Base-by-base conservation (phyloP, 768 basidiomycete genomes). In the Cantharellus anzutake region DNA sequence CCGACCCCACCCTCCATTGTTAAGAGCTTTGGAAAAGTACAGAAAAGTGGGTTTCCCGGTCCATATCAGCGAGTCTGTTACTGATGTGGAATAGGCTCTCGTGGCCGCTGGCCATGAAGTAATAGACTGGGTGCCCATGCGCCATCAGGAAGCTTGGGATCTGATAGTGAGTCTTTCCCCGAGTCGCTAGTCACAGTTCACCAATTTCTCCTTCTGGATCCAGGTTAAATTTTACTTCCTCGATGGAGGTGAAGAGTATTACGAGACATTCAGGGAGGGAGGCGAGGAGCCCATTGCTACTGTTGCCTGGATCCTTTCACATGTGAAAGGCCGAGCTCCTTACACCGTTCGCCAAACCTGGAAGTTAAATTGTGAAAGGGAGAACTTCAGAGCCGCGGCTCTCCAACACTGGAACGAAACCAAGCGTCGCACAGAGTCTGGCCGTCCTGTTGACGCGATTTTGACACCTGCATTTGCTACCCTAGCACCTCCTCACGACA, bases 51-150 rank as follows among this genome's bases (percentile, higher is more conserved):
- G 41, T 40, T 37, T 11, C 20, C 2, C 56, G 42, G 42, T 57
- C 5, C 34, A 16, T 57, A 55, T 57, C 37, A 41, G 35, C 41
- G 14, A 55, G 11, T 11, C 1, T 55, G 52, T 14, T 11, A 55
- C 52, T 55, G 11, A 29, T 55, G 5, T 40, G 39, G 42, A 41
- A 39, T 41, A 57, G 14, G 73, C 71, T 16, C 66, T 79, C 42
- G 62, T 70, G 59, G 70, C 66, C 35, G 75, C 75, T 2, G 78
- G 78, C 3, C 78, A 79, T 64, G 74, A 79, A 56, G 75, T 79
- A n/a, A 70, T 79, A 29, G 64, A 70, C 42, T 79, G 77, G 76
- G 59, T 68, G 34, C 74, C 76, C n/a, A 58, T 74, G 29, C 71
- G 73, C 51, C 75, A 78, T 63, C 66, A 72, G 58, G 61, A 68